A percentile compares a stretch with the other conserved stretches of the same genome.
Evolutionary conservation across 2,329 filamentous ascomycete species (phyloP).

Genomic region (Fusarium gaditjirri): DNA sequence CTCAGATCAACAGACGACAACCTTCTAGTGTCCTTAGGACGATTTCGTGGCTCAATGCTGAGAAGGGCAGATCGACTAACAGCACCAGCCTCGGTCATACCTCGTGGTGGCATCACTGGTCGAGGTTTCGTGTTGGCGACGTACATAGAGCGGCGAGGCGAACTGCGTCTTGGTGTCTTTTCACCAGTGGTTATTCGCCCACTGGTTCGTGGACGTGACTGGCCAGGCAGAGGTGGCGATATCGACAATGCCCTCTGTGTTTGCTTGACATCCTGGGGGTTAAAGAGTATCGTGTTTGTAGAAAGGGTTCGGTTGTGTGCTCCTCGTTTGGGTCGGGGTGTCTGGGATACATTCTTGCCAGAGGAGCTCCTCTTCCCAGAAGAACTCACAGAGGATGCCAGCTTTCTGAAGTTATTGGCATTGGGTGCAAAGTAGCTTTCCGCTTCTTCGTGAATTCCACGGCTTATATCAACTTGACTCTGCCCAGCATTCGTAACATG

Average conservation of each 20-base stretch:
- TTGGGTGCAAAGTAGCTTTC: constrained; percentile 67
- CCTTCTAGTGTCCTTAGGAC: constrained; percentile 53
- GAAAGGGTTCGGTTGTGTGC: constrained; percentile 80
- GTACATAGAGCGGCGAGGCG: constrained; percentile 59
- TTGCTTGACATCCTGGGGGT: constrained; percentile 65
- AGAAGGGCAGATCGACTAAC: constrained; percentile 60
- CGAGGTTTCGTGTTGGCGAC: constrained; percentile 63
- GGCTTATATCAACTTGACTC: constrained; percentile 44
- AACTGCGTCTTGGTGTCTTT: constrained; percentile 57
- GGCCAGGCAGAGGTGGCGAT: constrained; percentile 51
- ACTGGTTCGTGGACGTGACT: constrained; percentile 52
- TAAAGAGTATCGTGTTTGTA: constrained; percentile 85
- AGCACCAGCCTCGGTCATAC: constrained; percentile 49
- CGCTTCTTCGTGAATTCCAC: constrained; percentile 48
- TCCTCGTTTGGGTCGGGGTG: constrained; percentile 52
- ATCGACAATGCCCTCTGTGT: constrained; percentile 55
- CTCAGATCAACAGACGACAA: constrained; percentile 77
- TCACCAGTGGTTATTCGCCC: constrained; percentile 46
- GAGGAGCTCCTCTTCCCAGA: constrained; percentile 46
- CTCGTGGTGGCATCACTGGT: constrained; percentile 62
- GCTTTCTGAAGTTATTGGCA: constrained; percentile 54
- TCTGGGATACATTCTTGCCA: constrained; percentile 44
- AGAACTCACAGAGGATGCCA: constrained; percentile 50
- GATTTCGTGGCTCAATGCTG: constrained; percentile 59
- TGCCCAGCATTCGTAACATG: constrained; percentile 57